These are phyloP conservation scores for Gnomoniopsis smithogilvyi DNA, from an alignment of 2,329 filamentous ascomycete genomes.

Conservation along the genomic window DNA sequence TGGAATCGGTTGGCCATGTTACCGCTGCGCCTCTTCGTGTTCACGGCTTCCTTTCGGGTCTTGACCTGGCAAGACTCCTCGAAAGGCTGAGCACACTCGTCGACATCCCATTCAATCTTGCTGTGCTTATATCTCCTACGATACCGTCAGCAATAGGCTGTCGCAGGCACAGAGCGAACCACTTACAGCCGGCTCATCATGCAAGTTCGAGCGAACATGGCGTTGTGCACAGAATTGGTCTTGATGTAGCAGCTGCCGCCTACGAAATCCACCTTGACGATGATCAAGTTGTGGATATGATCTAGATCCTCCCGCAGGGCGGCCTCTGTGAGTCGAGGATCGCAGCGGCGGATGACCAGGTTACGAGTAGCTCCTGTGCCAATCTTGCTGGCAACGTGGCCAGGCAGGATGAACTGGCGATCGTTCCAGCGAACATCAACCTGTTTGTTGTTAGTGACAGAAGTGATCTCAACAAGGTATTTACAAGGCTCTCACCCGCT, in stretches of 20 bases:
- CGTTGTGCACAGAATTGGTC: constrained; percentile 74
- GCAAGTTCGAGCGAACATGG: constrained; percentile 72
- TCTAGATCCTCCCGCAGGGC: constrained; percentile 70
- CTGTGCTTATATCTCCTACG: constrained; percentile 63
- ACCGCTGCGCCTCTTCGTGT: constrained; percentile 31
- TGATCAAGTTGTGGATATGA: constrained; percentile 75
- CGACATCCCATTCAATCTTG: constrained; percentile 66
- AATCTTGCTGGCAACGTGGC: constrained; percentile 63
- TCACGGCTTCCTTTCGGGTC: constrained; percentile 24
- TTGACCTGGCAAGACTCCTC: constrained; percentile 26
- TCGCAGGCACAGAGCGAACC: background rate
- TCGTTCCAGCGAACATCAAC: constrained; percentile 68
- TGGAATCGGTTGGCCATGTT: constrained; percentile 59
- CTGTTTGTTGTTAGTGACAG: constrained; percentile 36
- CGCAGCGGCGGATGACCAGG: constrained; percentile 62
- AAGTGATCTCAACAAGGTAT: background rate
- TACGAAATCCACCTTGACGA: constrained; percentile 62
- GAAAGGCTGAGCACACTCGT: constrained; percentile 68
- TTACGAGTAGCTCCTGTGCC: constrained; percentile 68
- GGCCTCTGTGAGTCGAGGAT: constrained; percentile 57
- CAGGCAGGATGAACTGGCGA: constrained; percentile 63
- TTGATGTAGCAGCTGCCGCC: constrained; percentile 63
- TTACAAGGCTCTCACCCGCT: constrained; percentile 49
- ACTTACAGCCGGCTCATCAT: constrained; percentile 64
- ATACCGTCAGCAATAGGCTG: background rate